Conservation (phyloP, 805 yeast species). For the Saturnispora halmiae region DNA sequence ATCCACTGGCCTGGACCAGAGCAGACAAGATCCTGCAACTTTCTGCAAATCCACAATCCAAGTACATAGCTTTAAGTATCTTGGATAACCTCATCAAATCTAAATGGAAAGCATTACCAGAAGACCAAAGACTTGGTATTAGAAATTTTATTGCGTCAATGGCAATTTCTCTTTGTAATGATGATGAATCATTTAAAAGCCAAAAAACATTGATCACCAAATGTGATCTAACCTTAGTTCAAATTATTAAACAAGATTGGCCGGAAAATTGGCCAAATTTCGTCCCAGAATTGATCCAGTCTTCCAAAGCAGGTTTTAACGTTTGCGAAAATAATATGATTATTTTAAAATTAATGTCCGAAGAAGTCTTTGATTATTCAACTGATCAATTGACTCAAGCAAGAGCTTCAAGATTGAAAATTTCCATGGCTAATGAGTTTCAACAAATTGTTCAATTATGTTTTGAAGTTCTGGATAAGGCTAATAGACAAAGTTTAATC, state of each 20-base stretch:
- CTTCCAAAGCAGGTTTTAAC: constrained; percentile 76
- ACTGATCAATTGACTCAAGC: constrained; percentile 96
- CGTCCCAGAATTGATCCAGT: constrained; percentile 82
- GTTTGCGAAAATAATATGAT: constrained; percentile 98
- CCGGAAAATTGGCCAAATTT: constrained; percentile 98
- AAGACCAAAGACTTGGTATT: constrained; percentile 83
- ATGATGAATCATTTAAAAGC: constrained; percentile 57
- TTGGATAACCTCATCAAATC: constrained; percentile 84
- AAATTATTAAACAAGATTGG: constrained; percentile 96
- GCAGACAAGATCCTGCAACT: constrained; percentile 82
- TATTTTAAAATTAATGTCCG: constrained; percentile 78
- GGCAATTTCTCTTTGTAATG: constrained; percentile 86
- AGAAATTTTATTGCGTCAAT: constrained; percentile 89
- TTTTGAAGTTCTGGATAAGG: constrained; percentile 85
- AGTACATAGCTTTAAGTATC: constrained; percentile 84
- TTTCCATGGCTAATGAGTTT: constrained; percentile 81
- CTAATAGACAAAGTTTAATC: constrained; percentile 74
- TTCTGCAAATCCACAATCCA: constrained; percentile 75
- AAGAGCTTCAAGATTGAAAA: constrained; percentile 73
- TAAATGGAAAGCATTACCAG: constrained; percentile 89
- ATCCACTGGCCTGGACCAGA: constrained; percentile 92
- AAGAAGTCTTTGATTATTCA: constrained; percentile 93
- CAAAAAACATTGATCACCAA: constrained; percentile 84
- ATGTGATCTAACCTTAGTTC: constrained; percentile 88
- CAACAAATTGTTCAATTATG: constrained; percentile 90